These are phyloP conservation scores for Themeda triandra DNA, from an alignment of 176 grass and related monocot species.

Conservation along the genomic window DNA sequence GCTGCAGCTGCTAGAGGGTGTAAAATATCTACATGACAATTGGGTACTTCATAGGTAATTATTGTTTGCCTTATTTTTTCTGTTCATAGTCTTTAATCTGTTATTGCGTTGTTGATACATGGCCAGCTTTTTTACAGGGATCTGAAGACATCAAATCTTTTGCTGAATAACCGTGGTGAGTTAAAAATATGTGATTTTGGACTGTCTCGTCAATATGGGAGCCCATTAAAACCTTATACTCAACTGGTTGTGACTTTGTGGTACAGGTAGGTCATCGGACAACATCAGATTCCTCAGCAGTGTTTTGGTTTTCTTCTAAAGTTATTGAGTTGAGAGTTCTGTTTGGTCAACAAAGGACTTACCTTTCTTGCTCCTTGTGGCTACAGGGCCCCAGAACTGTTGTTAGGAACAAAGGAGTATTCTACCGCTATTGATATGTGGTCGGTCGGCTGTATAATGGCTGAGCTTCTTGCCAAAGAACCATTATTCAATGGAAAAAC, in stretches of 20 bases:
- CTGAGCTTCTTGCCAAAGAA: slow-evolving; percentile 96
- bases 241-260: slow-evolving; percentile 99
- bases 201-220: slow-evolving; percentile 97
- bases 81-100: neutral
- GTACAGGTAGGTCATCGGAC: slow-evolving; percentile 76
- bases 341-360: slow-evolving; percentile 8
- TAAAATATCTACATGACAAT: slow-evolving; percentile 93
- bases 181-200: slow-evolving; percentile 99
- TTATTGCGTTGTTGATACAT: slow-evolving; percentile 23
- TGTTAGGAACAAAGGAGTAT: slow-evolving; percentile 92
- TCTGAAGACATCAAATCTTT: slow-evolving; percentile 91
- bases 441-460: slow-evolving; percentile 99
- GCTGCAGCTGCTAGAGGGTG: slow-evolving; percentile 93
- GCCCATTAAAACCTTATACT: slow-evolving; percentile 94
- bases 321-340: slow-evolving; percentile 15
- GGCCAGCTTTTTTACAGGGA: slow-evolving; percentile 47
- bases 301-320: slow-evolving; percentile 42
- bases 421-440: slow-evolving; percentile 99
- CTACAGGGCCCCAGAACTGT: slow-evolving; percentile 85
- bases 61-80: slow-evolving; percentile 9
- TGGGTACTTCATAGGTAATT: slow-evolving; percentile 98
- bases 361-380: slow-evolving; percentile 24
- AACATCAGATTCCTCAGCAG: slow-evolving; percentile 47
- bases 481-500: slow-evolving; percentile 90
- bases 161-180: slow-evolving; percentile 96